Evolutionary conservation across 2,329 filamentous ascomycete genomes (phyloP).

Genomic region (Zasmidium citrigriseum): DNA sequence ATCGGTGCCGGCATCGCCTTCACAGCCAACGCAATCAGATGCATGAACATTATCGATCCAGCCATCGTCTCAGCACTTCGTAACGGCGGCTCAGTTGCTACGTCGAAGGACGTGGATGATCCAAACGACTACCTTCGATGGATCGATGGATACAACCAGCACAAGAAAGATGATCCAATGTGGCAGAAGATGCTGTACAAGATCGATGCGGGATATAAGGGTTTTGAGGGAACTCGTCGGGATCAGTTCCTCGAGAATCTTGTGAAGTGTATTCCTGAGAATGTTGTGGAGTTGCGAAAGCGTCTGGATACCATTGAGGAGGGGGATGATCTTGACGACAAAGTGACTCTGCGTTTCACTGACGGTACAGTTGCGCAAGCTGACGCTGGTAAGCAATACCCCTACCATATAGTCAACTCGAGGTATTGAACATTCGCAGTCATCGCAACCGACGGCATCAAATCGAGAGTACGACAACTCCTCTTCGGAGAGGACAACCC

Average conservation of each 20-base stretch:
- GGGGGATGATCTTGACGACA: background rate
- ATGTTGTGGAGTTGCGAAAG: background rate
- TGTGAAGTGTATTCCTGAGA: background rate
- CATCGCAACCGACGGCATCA: slow-evolving; percentile 3
- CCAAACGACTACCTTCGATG: too few relatives aligned
- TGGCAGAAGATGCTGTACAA: too few relatives aligned
- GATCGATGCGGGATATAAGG: background rate
- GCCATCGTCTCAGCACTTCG: too few relatives aligned
- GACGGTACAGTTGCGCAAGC: background rate
- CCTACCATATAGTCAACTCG: background rate
- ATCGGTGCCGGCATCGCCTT: too few relatives aligned
- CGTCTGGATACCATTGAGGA: background rate
- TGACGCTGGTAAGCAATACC: background rate
- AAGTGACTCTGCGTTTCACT: background rate
- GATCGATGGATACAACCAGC: too few relatives aligned
- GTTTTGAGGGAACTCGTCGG: background rate
- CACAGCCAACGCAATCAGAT: too few relatives aligned
- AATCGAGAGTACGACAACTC: background rate
- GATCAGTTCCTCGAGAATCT: background rate
- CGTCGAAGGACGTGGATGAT: too few relatives aligned
- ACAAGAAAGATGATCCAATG: too few relatives aligned
- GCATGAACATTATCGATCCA: too few relatives aligned
- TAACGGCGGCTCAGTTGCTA: too few relatives aligned
- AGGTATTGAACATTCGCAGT: background rate
- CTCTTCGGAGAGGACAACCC: slow-evolving; percentile 6